phyloP scores from a whole-genome alignment of 2,329 filamentous ascomycete species.

The Exophiala mesophila region DNA sequence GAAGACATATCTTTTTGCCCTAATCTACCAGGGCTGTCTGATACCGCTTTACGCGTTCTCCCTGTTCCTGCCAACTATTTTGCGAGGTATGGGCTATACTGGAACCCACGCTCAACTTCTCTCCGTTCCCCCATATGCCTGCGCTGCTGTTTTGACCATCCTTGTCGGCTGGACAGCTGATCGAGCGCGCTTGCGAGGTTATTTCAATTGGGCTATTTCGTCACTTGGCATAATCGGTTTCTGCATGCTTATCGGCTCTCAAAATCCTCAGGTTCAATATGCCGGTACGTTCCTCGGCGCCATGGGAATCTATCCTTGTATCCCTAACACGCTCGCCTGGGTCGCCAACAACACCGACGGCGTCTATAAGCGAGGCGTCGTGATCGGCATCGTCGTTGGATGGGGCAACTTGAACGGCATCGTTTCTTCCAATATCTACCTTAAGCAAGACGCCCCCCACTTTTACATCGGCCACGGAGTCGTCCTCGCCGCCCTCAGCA shows the following conservation, averaged over 20 bases:
- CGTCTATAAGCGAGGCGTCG: constrained; percentile 87
- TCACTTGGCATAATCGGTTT: constrained; percentile 72
- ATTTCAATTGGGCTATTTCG: constrained; percentile 67
- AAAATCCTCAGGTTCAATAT: constrained; percentile 49
- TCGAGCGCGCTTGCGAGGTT: constrained; percentile 53
- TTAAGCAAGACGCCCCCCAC: constrained; percentile 51
- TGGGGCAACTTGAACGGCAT: constrained; percentile 92
- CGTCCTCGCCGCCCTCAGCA: constrained; percentile 65
- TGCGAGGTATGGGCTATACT: constrained; percentile 52
- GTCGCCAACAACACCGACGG: constrained; percentile 82
- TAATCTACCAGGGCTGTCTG: constrained; percentile 49
- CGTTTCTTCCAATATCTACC: constrained; percentile 69
- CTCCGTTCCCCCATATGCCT: constrained; percentile 62
- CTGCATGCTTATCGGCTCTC: constrained; percentile 60
- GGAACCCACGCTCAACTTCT: constrained; percentile 58
- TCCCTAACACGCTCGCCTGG: constrained; percentile 84
- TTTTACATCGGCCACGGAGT: constrained; percentile 69
- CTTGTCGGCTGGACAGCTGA: constrained; percentile 58
- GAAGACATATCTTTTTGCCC: constrained; percentile 41
- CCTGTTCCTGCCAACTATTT: constrained; percentile 55
- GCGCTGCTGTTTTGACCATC: constrained; percentile 53
- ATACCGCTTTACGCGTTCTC: constrained; percentile 56
- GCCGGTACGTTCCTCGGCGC: constrained; percentile 79
- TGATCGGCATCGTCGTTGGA: constrained; percentile 79
- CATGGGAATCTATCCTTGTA: constrained; percentile 80